Evolutionary conservation across 345 rosid genomes (phyloP).

Genomic region (Clarkia xantiana): DNA sequence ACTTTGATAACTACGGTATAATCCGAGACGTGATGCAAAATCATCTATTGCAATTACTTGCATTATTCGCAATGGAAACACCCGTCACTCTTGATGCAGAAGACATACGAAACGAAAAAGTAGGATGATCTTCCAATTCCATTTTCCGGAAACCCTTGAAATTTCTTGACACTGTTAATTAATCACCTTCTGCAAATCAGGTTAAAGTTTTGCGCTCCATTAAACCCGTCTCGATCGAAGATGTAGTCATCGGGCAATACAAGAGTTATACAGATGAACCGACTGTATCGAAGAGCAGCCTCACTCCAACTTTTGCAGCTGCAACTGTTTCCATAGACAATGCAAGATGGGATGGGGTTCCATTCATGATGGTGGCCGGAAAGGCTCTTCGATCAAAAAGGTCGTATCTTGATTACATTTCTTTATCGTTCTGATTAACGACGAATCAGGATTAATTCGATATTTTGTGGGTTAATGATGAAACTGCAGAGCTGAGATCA

Average conservation of each 20-base stretch:
- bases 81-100: slow-evolving; percentile 45
- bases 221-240: slow-evolving; percentile 24
- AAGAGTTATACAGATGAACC: slow-evolving; percentile 34
- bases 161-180: too few species aligned
- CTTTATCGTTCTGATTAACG: too few species aligned
- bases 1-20: slow-evolving; percentile 35
- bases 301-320: slow-evolving; percentile 40
- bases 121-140: slow-evolving; percentile 2
- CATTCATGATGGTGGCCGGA: slow-evolving; percentile 35
- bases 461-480: too few species aligned
- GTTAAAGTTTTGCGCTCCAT: slow-evolving; percentile 41
- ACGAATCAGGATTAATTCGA: too few species aligned
- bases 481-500: slow-evolving; percentile 31
- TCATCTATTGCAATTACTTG: slow-evolving; percentile 37
- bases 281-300: slow-evolving; percentile 22
- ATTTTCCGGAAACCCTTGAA: too few species aligned
- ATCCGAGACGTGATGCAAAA: slow-evolving; percentile 40
- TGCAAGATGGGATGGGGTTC: slow-evolving; percentile 50
- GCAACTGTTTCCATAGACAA: slow-evolving; percentile 36
- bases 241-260: slow-evolving; percentile 32
- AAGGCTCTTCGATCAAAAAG: slow-evolving; percentile 33
- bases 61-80: slow-evolving; percentile 47
- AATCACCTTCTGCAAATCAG: slow-evolving; percentile 11
- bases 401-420: not conserved
- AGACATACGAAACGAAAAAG: slow-evolving; percentile 41